Base-by-base conservation (phyloP, 2,329 filamentous ascomycete genomes). In the Fusarium mangiferae region DNA sequence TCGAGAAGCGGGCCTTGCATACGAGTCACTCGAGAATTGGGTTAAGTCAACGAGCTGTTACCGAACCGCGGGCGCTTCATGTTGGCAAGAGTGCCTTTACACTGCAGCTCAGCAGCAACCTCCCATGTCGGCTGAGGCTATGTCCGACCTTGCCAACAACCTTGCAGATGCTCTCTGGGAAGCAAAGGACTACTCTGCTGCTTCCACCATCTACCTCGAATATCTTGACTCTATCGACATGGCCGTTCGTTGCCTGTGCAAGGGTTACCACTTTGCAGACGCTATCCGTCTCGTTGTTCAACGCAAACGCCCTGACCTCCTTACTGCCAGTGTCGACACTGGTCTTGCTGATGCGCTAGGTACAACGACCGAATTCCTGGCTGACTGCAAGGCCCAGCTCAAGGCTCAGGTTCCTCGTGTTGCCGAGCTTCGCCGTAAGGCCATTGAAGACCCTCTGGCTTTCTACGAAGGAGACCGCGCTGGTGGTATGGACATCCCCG, bases 1-100 rank as follows among this genome's bases (percentile, higher is more conserved):
- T 84, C 92, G 93, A 76, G 94, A 98, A 81, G 96, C 96, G 24
- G 96, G 94, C 12, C 89, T 98, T 75, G 93, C 95, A 7, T 97
- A 97, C 82, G 96, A 98, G 81, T 98, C 92, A 26, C 90, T 99
- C 15, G 84, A 86, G 18, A 90, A 95, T 80, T 94, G 93, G 78
- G 80, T 85, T 26, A 88, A 92, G 44, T 96, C 96, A 15, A 95
- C 93, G 69, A 89, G 91, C 78, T 94, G 93, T 80, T 99, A 98
- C 83, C 91, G 94, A 69, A 90, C 93, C 3, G 94, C 94, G 2
- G 93, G 94, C 44, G 89, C 88, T 4, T 82, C 86, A 8, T 90
- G 93, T 83, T 99, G 96, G 96, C 94, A 94, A 59, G 96, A 99
- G 82, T 94, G 94, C 30, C 90, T 99, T 55, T 94, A 93, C 76